Evolutionary conservation across 2,329 filamentous ascomycete genomes (phyloP).

Genomic region (Phyllosticta paracitricarpa): DNA sequence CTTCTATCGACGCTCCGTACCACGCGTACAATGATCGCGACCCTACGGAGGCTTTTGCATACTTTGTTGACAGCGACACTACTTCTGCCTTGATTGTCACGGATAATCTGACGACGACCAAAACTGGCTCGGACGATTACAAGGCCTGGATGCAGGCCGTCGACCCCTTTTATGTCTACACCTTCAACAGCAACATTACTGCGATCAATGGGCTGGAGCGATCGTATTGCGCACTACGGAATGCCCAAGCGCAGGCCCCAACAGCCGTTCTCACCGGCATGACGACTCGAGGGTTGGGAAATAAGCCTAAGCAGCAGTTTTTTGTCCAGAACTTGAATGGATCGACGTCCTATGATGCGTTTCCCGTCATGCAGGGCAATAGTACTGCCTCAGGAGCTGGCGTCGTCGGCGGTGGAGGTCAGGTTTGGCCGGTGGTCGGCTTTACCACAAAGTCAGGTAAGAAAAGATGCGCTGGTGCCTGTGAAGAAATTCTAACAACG

Average conservation of each 20-base stretch:
- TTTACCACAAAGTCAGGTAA: conserved; percentile 72
- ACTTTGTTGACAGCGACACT: conserved; percentile 78
- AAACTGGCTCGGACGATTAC: conserved; percentile 38
- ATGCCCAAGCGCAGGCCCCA: conserved; percentile 48
- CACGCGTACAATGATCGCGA: conserved; percentile 52
- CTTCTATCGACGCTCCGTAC: conserved; percentile 69
- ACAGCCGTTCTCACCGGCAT: conserved; percentile 47
- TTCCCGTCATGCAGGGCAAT: conserved; percentile 54
- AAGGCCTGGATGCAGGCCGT: conserved; percentile 47
- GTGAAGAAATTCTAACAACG: neutral
- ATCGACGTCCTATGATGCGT: conserved; percentile 61
- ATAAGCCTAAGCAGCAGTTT: conserved; percentile 76
- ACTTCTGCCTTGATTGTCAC: conserved; percentile 71
- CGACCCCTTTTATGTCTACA: conserved; percentile 66
- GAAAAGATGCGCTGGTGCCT: conserved; percentile 15
- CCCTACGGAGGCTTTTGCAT: conserved; percentile 44
- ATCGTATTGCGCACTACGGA: conserved; percentile 75
- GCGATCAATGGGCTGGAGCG: conserved; percentile 59
- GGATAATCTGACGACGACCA: conserved; percentile 52
- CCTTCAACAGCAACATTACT: conserved; percentile 50
- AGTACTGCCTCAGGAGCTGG: conserved; percentile 45
- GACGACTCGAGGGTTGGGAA: conserved; percentile 56
- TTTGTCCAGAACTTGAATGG: conserved; percentile 66
- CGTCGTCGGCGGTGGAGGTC: conserved; percentile 59
- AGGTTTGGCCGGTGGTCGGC: conserved; percentile 59